Evolutionary conservation across 2,329 filamentous ascomycete species (phyloP), one percentile per base, ranked within the genome.

Genomic region (Raffaelea arxii): DNA sequence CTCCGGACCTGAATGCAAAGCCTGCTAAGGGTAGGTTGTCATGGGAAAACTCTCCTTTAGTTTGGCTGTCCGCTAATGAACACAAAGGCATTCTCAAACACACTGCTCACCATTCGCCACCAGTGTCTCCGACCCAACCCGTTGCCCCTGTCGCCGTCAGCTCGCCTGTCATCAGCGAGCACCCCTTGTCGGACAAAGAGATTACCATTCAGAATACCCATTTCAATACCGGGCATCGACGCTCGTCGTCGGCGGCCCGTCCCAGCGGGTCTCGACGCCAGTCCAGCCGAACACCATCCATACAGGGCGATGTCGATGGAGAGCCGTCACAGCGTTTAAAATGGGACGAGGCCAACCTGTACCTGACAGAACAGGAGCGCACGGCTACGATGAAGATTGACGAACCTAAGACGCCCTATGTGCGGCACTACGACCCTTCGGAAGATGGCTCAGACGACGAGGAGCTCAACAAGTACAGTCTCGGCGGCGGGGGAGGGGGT

Each of bases 341-440:
- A 69, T 98, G 92, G 92, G 92, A 98, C 65, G 92, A 98, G 70
- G 92, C 87, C 40, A 98, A 98, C 62, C 77, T 98, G 25, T 98
- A 96, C 67, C 77, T 98, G 45, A 92, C 92, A 7, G 92, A 98
- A 69, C 91, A 97, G 66, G 88, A 97, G 66, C 90, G 86, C 66
- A 88, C 82, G 49, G 84, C 85, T 51, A 96, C 90, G 49, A 98
- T 98, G 92, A 98, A 97, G 74, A 98, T 98, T 54, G 86, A 89
- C 55, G 92, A 98, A 70, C 92, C 92, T 51, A 98, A 98, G 75
- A 98, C 92, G 7, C 92, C 92, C 4, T 98, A 91, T 63, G 92
- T 88, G 30, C 85, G 84, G 60, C 87, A 89, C 59, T 96, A 96
- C 65, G 86, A 97, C 60, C 89, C 90, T 4, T 64, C 80, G 37